Conservation (phyloP, 345 rosid species). For the Rhizophora mangle region DNA sequence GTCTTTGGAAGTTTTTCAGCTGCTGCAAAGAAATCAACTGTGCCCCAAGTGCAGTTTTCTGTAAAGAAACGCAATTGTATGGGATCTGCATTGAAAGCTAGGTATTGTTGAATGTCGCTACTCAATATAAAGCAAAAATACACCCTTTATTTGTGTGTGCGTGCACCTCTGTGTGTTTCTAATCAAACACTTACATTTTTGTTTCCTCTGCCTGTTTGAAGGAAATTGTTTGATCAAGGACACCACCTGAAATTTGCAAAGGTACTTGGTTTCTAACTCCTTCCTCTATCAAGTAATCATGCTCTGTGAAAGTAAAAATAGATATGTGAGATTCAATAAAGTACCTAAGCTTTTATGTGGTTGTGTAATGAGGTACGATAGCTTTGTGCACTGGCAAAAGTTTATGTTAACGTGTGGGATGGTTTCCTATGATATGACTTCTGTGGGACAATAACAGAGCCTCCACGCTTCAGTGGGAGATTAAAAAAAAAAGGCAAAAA, state of each 20-base stretch:
- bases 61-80: constrained; percentile 32
- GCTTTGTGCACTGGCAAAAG: no score
- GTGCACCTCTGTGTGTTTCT: background rate
- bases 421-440: no score
- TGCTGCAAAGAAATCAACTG: constrained; percentile 36
- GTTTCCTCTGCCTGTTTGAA: constrained; percentile 27
- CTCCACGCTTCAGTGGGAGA: no score
- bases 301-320: background rate
- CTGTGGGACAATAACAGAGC: no score
- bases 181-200: background rate
- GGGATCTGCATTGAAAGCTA: constrained; percentile 41
- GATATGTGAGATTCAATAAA: background rate
- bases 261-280: constrained; percentile 36
- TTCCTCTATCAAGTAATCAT: background rate
- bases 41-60: constrained; percentile 22
- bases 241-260: constrained; percentile 31
- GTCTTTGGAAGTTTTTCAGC: constrained; percentile 32
- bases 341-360: background rate
- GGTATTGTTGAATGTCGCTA: constrained; percentile 25
- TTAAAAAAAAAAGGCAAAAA: no score
- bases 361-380: background rate
- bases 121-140: background rate
- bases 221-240: constrained; percentile 57
- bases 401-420: no score
- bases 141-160: background rate